Evolutionary conservation across 129 eudicot genomes (phyloP).

Genomic region (Tanacetum coccineum): DNA sequence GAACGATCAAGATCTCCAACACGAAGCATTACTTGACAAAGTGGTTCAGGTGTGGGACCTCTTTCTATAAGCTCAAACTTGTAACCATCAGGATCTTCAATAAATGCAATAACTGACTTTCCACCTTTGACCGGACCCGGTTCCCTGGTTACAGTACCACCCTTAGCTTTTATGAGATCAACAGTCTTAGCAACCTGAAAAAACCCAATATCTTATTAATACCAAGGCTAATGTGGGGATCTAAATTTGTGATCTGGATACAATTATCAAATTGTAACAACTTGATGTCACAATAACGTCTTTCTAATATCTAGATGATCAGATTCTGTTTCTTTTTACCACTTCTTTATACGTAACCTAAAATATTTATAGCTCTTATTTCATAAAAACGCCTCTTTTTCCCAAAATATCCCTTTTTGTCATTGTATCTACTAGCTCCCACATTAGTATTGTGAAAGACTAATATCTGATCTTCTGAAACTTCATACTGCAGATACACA

Average conservation of each 20-base stretch:
- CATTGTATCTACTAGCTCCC: too few relatives aligned
- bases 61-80: constrained; percentile 94
- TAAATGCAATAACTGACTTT: constrained; percentile 74
- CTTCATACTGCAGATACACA: too few relatives aligned
- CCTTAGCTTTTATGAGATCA: constrained; percentile 91
- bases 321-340: too few relatives aligned
- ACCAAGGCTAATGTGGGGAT: not conserved
- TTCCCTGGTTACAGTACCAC: constrained; percentile 91
- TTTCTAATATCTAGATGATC: not conserved
- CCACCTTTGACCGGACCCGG: constrained; percentile 99
- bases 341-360: too few relatives aligned
- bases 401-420: too few relatives aligned
- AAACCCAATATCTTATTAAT: constrained; percentile 1
- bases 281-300: not conserved
- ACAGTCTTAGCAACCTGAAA: constrained; percentile 79
- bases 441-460: too few relatives aligned
- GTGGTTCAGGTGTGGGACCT: constrained; percentile 97
- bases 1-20: constrained; percentile 98
- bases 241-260: not conserved
- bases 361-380: too few relatives aligned
- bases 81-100: constrained; percentile 99
- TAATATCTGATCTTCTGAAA: too few relatives aligned
- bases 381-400: too few relatives aligned
- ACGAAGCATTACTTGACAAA: constrained; percentile 98
- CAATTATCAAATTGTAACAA: not conserved